Evolutionary conservation across 1,284 basidiomycete genomes (phyloP).

Genomic region (Cutaneotrichosporon daszewskae): DNA sequence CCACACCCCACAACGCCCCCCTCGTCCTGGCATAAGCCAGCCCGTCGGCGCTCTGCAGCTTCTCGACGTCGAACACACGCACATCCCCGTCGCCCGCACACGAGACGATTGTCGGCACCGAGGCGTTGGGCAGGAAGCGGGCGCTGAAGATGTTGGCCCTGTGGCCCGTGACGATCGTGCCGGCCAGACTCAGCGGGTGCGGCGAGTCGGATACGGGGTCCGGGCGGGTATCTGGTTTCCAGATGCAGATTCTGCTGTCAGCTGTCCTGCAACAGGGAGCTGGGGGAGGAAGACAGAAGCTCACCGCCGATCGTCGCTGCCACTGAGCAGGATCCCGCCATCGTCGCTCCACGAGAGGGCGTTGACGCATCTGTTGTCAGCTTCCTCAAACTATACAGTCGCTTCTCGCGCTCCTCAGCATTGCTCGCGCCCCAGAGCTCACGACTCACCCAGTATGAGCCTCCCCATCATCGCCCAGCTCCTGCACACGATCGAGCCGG

Average conservation of each 20-base stretch:
- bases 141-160: slow-evolving; percentile 80
- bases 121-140: slow-evolving; percentile 65
- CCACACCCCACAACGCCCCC: slow-evolving; percentile 25
- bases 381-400: not conserved
- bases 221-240: slow-evolving; percentile 53
- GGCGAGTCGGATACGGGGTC: slow-evolving; percentile 40
- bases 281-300: slow-evolving; percentile 31
- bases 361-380: slow-evolving; percentile 60
- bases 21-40: slow-evolving; percentile 13
- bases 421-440: not conserved
- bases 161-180: slow-evolving; percentile 70
- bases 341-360: slow-evolving; percentile 75
- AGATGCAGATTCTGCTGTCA: slow-evolving; percentile 58
- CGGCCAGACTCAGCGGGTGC: slow-evolving; percentile 59
- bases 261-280: not conserved
- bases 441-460: slow-evolving; percentile 36
- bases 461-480: slow-evolving; percentile 26
- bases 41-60: slow-evolving; percentile 49
- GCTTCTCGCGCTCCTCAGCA: not conserved
- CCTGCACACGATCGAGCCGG: slow-evolving; percentile 36
- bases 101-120: slow-evolving; percentile 51
- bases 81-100: slow-evolving; percentile 76
- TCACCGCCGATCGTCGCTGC: slow-evolving; percentile 76
- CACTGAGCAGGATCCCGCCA: slow-evolving; percentile 67
- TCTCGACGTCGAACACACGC: slow-evolving; percentile 70